Conservation (phyloP, 2,329 filamentous ascomycete genomes). For the Aureobasidium sp. region DNA sequence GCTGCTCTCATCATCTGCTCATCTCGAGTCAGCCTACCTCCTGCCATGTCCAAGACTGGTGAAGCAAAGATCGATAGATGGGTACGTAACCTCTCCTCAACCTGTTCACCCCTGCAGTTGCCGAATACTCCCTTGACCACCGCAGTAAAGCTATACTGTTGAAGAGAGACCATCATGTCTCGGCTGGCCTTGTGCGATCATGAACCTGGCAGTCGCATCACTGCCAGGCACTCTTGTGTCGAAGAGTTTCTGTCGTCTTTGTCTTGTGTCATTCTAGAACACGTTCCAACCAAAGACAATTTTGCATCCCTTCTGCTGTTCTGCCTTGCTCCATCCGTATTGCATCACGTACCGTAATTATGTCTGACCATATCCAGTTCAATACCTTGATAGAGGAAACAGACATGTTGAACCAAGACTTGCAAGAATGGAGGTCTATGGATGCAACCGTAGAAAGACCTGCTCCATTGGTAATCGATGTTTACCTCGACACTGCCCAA, state of each 20-base stretch:
- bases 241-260: not conserved
- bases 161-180: not conserved
- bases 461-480: conserved; percentile 80
- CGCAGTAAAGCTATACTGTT: not conserved
- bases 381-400: conserved; percentile 92
- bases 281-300: not conserved
- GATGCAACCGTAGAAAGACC: conserved; percentile 71
- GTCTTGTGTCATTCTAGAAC: conserved; percentile 8
- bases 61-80: conserved; percentile 74
- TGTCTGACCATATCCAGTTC: conserved; percentile 54
- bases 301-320: not conserved
- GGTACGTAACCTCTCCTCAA: conserved; percentile 48
- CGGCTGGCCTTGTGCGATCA: conserved; percentile 1
- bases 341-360: not conserved
- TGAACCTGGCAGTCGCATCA: not conserved
- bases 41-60: conserved; percentile 49
- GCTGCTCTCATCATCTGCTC: conserved; percentile 77
- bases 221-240: conserved; percentile 4
- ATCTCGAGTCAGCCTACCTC: conserved; percentile 64
- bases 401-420: conserved; percentile 74
- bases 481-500: conserved; percentile 59
- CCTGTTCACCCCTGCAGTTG: not conserved
- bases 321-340: not conserved
- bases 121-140: conserved; percentile 7
- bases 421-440: conserved; percentile 73